Base-by-base conservation (phyloP, 768 basidiomycete genomes). In the Phanerochaete carnosa region DNA sequence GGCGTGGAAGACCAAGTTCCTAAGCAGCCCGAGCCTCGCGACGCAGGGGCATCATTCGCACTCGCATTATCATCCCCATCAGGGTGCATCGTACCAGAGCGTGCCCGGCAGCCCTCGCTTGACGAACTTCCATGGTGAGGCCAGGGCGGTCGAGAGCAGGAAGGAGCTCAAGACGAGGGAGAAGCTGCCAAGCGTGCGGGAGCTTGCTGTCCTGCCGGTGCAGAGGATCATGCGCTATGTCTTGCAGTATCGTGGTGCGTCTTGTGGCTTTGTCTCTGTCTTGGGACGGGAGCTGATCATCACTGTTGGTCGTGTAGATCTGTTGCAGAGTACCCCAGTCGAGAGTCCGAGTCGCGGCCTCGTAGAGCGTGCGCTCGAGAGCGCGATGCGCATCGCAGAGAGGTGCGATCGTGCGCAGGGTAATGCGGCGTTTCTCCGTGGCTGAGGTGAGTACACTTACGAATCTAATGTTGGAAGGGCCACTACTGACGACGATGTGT, bases 171-270 rank as follows among this genome's bases (percentile, higher is more conserved):
- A 47, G 22, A 25, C 16, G 19, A 45, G 46, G 32, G 55, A 62
- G 35, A 55, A 54, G 15, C 64, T 65, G 29, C 67, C 67, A 3
- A 71, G 71, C 30, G 76, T 86, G 25, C 75, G 85, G 55, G 87
- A 88, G 59, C 68, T 89, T 29, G 85, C 85, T 1, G 87, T 89
- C 56, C 74, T 83, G 64, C 87, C 87, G 19, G 79, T 81, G 15
- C 86, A 89, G 67, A 76, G 87, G 22, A 78, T 86, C n/a, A 81
- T 81, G 72, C 76, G 87, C 62, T 87, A 88, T 68, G 83, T 82
- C 1, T 67, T 88, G 39, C 73, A 87, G 45, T 87, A 83, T 62
- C 80, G 75, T 77, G 86, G 87, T 85, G 60, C 58, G 76, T 73
- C 9, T 55, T 16, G 45, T 16, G 29, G 2, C 47, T 53, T 39